A percentile compares a stretch with the other conserved stretches of the same genome.
Conservation (phyloP, 176 grass and related monocot species). For the Carex cristatella region DNA sequence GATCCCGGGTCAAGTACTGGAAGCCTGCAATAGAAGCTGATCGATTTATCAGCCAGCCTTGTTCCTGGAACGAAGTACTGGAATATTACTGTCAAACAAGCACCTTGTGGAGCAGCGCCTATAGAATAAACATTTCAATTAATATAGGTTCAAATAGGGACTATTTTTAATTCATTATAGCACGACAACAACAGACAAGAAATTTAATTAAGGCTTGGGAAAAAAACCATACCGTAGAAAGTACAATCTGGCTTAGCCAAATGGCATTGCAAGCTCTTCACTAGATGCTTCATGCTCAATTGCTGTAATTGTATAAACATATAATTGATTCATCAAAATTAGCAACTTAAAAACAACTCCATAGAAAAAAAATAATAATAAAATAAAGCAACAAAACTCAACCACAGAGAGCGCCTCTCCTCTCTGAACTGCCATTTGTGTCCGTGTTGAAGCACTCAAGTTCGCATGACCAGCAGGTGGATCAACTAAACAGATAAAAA, state of each 20-base stretch:
- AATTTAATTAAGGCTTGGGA: neutral
- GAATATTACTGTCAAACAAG: conserved; percentile 94
- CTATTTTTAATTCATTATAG: neutral
- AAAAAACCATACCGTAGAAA: conserved; percentile 70
- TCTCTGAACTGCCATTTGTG: conserved; percentile 78
- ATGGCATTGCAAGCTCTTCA: conserved; percentile 83
- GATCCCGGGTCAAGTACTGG: conserved; percentile 76
- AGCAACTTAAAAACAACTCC: conserved; percentile 4
- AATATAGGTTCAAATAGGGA: neutral
- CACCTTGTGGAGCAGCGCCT: conserved; percentile 74
- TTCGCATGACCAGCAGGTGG: conserved; percentile 45
- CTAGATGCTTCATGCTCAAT: conserved; percentile 84
- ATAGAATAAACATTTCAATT: conserved; percentile 25
- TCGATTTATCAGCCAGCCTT: conserved; percentile 73
- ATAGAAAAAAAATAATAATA: neutral
- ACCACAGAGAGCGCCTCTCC: conserved; percentile 77
- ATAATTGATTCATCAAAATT: conserved; percentile 26
- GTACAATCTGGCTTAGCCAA: conserved; percentile 92
- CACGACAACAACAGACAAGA: neutral
- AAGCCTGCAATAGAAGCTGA: conserved; percentile 96
- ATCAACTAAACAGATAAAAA: conserved; percentile 45
- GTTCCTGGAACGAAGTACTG: conserved; percentile 87
- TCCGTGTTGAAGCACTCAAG: conserved; percentile 62
- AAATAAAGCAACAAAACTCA: conserved; percentile 6
- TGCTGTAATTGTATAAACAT: conserved; percentile 40